Evolutionary conservation across 495 filamentous ascomycete species (phyloP), one percentile per base, ranked within the genome.

Genomic region (Penicillium flavigenum): DNA sequence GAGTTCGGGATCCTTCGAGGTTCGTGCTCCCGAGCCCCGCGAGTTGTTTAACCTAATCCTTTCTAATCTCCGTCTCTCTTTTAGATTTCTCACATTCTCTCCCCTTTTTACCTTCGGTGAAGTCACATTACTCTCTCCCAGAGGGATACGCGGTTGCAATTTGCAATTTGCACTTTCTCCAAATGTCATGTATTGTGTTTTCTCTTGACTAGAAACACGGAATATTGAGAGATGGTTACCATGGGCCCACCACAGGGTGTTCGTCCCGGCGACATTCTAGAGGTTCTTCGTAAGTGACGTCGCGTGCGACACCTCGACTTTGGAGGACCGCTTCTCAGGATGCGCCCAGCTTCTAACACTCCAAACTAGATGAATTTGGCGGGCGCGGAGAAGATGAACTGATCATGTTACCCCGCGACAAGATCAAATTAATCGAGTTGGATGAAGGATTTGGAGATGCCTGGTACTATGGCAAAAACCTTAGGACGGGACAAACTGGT

Each of bases 401-500:
- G 64, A 94, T 81, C 61, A 77, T 99, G 63, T 76, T 81, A 34
- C 94, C 91, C 60, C 91, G 91, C 57, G 92, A 97, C 64, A 87
- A 88, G 31, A 90, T 99, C 51, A 87, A 95, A 75, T 76, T 99
- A 55, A 84, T 96, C 41, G 94, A 98, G 70, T 84, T 95, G 59
- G 93, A 98, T 71, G 93, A 98, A 69, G 95, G 96, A 63, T 99
- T 97, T 72, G 89, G 89, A 49, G 95, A 99, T 76, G 95, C 94
- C 52, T 99, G 95, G 95, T 99, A 90, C 75, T 73, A 96, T 61
- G 95, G 96, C 27, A 86, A 86, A 67, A 90, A 96, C 70, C 58
- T 87, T 60, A 75, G 80, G 47, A 91, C 86, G 64, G 85, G 82
- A 34, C 84, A 84, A 59, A 93, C 81, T 46, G 92, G 92, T 44